Conservation (phyloP, 75 land plant genomes). For the Sequoia sempervirens region DNA sequence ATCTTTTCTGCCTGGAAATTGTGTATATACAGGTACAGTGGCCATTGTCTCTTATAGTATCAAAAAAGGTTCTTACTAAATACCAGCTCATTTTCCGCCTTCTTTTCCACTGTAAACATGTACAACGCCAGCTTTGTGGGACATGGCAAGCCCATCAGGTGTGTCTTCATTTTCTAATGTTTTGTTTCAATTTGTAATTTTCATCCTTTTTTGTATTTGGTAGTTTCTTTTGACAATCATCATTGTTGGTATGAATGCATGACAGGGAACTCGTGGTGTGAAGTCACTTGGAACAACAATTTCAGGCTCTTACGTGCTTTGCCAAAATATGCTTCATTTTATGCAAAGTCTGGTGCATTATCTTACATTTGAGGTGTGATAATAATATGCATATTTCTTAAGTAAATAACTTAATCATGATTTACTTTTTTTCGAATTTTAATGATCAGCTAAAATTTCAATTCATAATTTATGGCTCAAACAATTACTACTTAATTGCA, state of each 20-base stretch:
- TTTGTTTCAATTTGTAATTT: background rate
- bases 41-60: slow-evolving; percentile 93
- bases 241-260: background rate
- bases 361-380: slow-evolving; percentile 88
- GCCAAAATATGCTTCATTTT: slow-evolving; percentile 96
- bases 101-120: slow-evolving; percentile 95
- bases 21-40: slow-evolving; percentile 66
- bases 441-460: background rate
- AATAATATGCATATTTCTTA: background rate
- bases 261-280: slow-evolving; percentile 62
- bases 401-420: background rate
- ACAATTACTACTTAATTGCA: background rate
- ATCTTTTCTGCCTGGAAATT: slow-evolving; percentile 6
- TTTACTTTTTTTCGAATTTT: background rate
- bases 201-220: background rate
- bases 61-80: slow-evolving; percentile 87
- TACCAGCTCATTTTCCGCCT: slow-evolving; percentile 94
- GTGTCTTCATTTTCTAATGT: slow-evolving; percentile 13
- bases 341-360: slow-evolving; percentile 89
- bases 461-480: background rate
- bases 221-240: background rate
- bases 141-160: slow-evolving; percentile 99
- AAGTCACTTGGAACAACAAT: slow-evolving; percentile 72
- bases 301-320: slow-evolving; percentile 83
- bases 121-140: slow-evolving; percentile 84